Evolutionary conservation across 495 filamentous ascomycete genomes (phyloP), one percentile per base, ranked within the genome.

Genomic region (Penicillium coffeae): DNA sequence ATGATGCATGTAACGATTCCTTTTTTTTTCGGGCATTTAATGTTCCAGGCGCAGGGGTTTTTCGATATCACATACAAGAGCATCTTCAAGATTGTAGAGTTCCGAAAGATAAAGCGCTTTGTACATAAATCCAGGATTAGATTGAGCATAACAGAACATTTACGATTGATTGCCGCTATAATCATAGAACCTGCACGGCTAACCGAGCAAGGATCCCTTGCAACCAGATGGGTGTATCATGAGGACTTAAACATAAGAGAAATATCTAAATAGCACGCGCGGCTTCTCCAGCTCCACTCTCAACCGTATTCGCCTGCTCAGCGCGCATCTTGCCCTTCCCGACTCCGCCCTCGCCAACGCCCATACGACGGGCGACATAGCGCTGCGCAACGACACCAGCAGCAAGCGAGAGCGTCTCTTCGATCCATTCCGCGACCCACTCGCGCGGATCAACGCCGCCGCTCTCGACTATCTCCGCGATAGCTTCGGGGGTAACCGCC

Each of bases 361-460:
- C 89, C 93, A 98, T 98, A 40, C 93, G 72, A 43, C 88, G 79
- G 5, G 93, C 93, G 4, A 98, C 94, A 65, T 98, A 98, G 52
- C 89, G 75, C 76, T 98, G 93, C n/a, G 93, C 93, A 9, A 97
- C 83, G 15, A 95, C 68, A 5, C 93, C 94, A 1, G 90, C 79
- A 3, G 83, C 80, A 44, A 96, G 66, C 34, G 75, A 80, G n/a
- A 98, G 76, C 0, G 84, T 71, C 66, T 97, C 94, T 70, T 97
- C 90, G 5, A 98, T 78, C 93, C 93, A 98, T 65, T 97, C 94
- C 0, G 91, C 84, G 30, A 95, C 87, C 93, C 93, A 98, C 66
- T 97, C 93, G 34, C 93, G 76, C 0, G 93, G 93, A 64, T 98
- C 93, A 2, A 96, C 87, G 27, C 91, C 93, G 14, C 94, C 94